phyloP scores from a whole-genome alignment of 2,329 filamentous ascomycete genomes.

The Fulvia fulva region DNA sequence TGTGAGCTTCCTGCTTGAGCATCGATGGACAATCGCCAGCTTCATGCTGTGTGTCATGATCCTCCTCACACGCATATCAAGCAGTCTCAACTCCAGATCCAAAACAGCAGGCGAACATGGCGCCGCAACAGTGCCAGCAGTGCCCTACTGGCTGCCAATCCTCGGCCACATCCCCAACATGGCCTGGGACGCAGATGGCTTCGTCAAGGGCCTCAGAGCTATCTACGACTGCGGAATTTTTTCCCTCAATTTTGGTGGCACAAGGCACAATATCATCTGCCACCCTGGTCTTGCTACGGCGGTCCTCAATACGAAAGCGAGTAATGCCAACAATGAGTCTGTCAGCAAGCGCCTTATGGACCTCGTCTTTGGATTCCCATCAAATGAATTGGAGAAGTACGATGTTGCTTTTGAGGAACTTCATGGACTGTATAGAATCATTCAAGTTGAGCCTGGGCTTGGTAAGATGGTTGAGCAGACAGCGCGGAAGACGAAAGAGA shows the following conservation, averaged over 20 bases:
- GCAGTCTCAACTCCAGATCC: constrained; percentile 13
- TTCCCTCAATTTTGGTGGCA: constrained; percentile 48
- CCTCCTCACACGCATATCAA: constrained; percentile 20
- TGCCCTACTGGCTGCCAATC: constrained; percentile 59
- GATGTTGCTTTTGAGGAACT: constrained; percentile 37
- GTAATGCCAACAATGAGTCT: constrained; percentile 27
- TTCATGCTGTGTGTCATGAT: constrained; percentile 4
- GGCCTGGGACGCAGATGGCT: constrained; percentile 42
- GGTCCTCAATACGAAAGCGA: constrained; percentile 37
- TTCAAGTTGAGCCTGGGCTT: constrained; percentile 49
- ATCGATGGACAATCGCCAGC: background rate
- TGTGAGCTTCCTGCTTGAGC: background rate
- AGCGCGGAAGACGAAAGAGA: constrained; percentile 39
- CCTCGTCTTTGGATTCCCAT: constrained; percentile 41
- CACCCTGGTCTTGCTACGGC: constrained; percentile 46
- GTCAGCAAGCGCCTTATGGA: constrained; percentile 27
- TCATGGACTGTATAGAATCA: constrained; percentile 34
- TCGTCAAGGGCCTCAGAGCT: constrained; percentile 41
- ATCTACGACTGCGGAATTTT: constrained; percentile 42
- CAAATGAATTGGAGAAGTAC: constrained; percentile 33
- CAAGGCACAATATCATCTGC: constrained; percentile 49
- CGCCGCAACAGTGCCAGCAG: constrained; percentile 29
- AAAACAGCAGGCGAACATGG: constrained; percentile 19
- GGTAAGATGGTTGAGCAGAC: constrained; percentile 39
- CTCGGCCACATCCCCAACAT: constrained; percentile 54